phyloP scores from a whole-genome alignment of 2,329 filamentous ascomycete species.

The Botryotinia narcissicola region DNA sequence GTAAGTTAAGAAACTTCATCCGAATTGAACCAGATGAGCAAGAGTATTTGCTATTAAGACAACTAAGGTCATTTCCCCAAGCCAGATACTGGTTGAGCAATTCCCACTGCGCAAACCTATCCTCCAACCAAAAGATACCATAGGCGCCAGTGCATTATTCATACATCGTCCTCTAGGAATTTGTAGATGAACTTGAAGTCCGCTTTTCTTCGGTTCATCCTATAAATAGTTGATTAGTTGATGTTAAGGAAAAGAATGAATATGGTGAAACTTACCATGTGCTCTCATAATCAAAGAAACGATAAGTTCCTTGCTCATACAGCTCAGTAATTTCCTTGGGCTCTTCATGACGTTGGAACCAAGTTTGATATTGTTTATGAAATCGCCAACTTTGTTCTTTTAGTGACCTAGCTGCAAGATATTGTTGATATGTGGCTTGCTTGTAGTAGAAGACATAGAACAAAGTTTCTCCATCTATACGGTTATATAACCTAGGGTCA shows the following conservation, averaged over 20 bases:
- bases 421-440: conserved; percentile 93
- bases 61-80: conserved; percentile 30
- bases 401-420: conserved; percentile 89
- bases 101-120: conserved; percentile 59
- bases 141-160: conserved; percentile 58
- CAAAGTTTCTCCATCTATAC: conserved; percentile 91
- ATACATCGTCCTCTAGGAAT: conserved; percentile 92
- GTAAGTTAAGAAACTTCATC: conserved; percentile 24
- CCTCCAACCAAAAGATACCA: conserved; percentile 68
- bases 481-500: conserved; percentile 79
- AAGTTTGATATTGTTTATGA: conserved; percentile 99
- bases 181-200: conserved; percentile 99
- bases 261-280: conserved; percentile 66
- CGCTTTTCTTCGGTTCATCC: conserved; percentile 98
- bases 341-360: conserved; percentile 98
- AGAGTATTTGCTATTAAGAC: conserved; percentile 35
- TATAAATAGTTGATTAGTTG: conserved; percentile 41
- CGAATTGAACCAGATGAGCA: conserved; percentile 28
- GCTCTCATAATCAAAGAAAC: conserved; percentile 99
- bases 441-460: conserved; percentile 99
- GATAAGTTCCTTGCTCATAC: conserved; percentile 97
- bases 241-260: conserved; percentile 1
- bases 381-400: conserved; percentile 99
- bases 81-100: conserved; percentile 65
- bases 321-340: conserved; percentile 98